Evolutionary conservation across 2,329 filamentous ascomycete genomes (phyloP), one percentile per base, ranked within the genome.

Genomic region (Xylaria sp.): DNA sequence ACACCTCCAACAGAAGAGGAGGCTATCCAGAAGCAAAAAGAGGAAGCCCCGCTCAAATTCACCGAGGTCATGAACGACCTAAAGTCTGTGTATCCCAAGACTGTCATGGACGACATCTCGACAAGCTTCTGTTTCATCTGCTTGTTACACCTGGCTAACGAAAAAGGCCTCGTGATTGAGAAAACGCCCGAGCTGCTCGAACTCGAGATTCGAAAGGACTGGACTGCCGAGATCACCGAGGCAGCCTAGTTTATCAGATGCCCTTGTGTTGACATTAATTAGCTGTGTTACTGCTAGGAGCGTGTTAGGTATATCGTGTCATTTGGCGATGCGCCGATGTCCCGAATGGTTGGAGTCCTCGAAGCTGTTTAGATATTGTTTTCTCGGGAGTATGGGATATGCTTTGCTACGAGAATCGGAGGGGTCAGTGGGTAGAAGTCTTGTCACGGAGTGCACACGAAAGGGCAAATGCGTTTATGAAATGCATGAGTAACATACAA

Each of bases 61-160:
- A 98, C 94, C 0, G 85, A 91, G 21, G 90, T 99, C 68, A 97
- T 99, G 89, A 97, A 97, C 78, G 90, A 90, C 69, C 83, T 99
- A 55, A 92, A 97, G 78, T 82, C 85, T 4, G 93, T 97, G 7
- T 99, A 99, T 77, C 91, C 94, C 11, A 92, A 93, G 79, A 86
- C 92, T 73, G 89, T 90, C 68, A 93, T 99, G 89, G 90, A 92
- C 69, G 96, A 99, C 80, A 98, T 99, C 76, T 97, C 94, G 42
- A 99, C 96, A 0, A 97, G 88, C 71, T 91, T 83, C 81, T 97
- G 96, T 79, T 99, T 98, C 82, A 99, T 99, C 76, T 97, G 93
- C 75, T 82, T 97, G 66, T 83, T 98, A 72, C 94, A 98, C 81
- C 79, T 98, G 75, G 94, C 94, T 68, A 98, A 98, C 81, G 94